Evolutionary conservation across 2,329 filamentous ascomycete genomes (phyloP).

Genomic region (Colletotrichum cordylinicola): DNA sequence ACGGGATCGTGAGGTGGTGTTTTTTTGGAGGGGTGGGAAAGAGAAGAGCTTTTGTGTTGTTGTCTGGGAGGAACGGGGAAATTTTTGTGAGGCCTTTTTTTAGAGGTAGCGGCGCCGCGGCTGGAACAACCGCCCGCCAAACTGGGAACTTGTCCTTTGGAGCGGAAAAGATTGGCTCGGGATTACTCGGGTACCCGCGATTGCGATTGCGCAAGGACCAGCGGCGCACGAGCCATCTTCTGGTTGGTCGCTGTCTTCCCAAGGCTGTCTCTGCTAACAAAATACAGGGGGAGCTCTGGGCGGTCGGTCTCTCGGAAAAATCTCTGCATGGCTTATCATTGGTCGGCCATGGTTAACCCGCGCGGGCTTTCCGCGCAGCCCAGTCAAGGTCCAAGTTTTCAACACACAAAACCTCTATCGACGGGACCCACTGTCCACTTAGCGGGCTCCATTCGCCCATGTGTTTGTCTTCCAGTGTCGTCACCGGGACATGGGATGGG

Average conservation of each 20-base stretch:
- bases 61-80: constrained; percentile 10
- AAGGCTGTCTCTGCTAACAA: neutral
- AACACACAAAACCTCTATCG: neutral
- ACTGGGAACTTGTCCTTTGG: constrained; percentile 21
- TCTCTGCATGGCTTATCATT: neutral
- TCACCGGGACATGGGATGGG: neutral
- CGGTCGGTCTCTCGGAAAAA: constrained; percentile 9
- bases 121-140: neutral
- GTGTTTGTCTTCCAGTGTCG: neutral
- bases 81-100: constrained; percentile 24
- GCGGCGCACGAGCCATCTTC: neutral
- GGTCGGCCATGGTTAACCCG: constrained; percentile 15
- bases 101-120: constrained; percentile 13
- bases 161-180: constrained; percentile 22
- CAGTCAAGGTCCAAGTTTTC: constrained; percentile 3
- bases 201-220: neutral
- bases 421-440: constrained; percentile 7
- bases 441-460: constrained; percentile 20
- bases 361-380: neutral
- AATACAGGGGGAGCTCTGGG: neutral
- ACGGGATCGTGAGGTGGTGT: constrained; percentile 16
- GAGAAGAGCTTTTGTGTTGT: constrained; percentile 4
- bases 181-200: constrained; percentile 24
- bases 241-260: neutral
- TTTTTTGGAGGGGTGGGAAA: neutral